These are phyloP conservation scores for Ilex asprella DNA, from an alignment of 257 asterid genomes.

Conservation along the genomic window DNA sequence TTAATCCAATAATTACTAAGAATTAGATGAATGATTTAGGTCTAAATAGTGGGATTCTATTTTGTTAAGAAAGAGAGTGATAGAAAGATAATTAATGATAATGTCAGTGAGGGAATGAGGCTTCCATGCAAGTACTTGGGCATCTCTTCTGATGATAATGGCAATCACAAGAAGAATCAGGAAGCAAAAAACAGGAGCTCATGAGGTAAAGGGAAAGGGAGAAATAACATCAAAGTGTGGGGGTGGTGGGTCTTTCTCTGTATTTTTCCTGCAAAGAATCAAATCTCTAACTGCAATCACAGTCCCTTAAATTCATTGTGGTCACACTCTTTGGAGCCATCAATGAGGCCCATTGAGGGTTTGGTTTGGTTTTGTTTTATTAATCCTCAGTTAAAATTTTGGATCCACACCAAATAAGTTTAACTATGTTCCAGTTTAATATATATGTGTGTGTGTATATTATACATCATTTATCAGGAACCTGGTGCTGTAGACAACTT, in stretches of 20 bases:
- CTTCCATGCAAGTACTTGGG: too few relatives aligned
- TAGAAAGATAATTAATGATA: constrained; percentile 19
- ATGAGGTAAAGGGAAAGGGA: constrained; percentile 1
- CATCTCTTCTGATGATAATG: constrained; percentile 5
- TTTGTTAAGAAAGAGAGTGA: not conserved
- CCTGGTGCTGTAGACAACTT: too few relatives aligned
- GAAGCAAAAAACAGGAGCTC: constrained; percentile 5
- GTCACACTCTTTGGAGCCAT: constrained; percentile 20
- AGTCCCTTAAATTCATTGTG: constrained; percentile 20
- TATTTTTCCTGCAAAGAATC: constrained; percentile 11
- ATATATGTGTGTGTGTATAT: too few relatives aligned
- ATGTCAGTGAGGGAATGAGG: constrained; percentile 13
- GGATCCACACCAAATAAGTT: too few relatives aligned
- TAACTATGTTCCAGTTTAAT: too few relatives aligned
- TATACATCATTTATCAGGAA: too few relatives aligned
- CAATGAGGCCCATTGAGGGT: not conserved
- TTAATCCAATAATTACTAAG: too few relatives aligned
- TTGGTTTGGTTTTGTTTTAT: too few relatives aligned
- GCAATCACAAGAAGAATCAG: constrained; percentile 24
- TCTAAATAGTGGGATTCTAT: too few relatives aligned
- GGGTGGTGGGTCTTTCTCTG: constrained; percentile 16
- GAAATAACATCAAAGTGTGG: constrained; percentile 25
- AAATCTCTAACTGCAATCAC: constrained; percentile 15
- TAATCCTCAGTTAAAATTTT: too few relatives aligned
- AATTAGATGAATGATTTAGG: too few relatives aligned